phyloP scores from a whole-genome alignment of 306 rosid species.

The Gynostemma pentaphyllum region DNA sequence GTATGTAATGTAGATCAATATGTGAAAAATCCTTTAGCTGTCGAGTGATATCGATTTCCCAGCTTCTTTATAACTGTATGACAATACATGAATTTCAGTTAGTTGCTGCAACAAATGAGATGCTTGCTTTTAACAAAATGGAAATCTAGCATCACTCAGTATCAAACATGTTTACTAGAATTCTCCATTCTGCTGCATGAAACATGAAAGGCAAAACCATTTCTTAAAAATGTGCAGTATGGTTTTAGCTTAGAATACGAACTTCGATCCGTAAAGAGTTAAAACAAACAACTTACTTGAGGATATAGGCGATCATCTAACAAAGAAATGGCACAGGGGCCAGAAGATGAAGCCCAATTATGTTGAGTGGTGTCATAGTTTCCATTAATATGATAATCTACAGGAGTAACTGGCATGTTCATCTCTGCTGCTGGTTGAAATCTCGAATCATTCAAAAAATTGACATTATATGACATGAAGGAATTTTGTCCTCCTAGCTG shows the following conservation, averaged over 20 bases:
- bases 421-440: slow-evolving; percentile 44
- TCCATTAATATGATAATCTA: slow-evolving; percentile 56
- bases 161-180: not conserved
- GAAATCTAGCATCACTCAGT: not conserved
- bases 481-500: slow-evolving; percentile 55
- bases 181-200: too few relatives aligned
- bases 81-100: not conserved
- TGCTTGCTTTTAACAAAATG: not conserved
- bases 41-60: not conserved
- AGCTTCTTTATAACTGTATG: slow-evolving; percentile 1
- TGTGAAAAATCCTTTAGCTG: not conserved
- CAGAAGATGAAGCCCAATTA: slow-evolving; percentile 70
- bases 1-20: not conserved
- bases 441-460: slow-evolving; percentile 36
- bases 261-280: not conserved
- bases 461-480: slow-evolving; percentile 58
- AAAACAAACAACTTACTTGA: slow-evolving; percentile 33
- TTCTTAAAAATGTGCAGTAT: not conserved
- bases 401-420: slow-evolving; percentile 44
- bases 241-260: not conserved
- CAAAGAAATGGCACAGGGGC: slow-evolving; percentile 43
- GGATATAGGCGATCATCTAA: slow-evolving; percentile 32
- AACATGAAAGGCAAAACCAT: not conserved
- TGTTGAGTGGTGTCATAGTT: slow-evolving; percentile 46
- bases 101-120: not conserved